Percentiles rank a stretch among this genome's conserved stretches.
Conservation (phyloP, 768 basidiomycete genomes). For the Dacryopinax spathularia region DNA sequence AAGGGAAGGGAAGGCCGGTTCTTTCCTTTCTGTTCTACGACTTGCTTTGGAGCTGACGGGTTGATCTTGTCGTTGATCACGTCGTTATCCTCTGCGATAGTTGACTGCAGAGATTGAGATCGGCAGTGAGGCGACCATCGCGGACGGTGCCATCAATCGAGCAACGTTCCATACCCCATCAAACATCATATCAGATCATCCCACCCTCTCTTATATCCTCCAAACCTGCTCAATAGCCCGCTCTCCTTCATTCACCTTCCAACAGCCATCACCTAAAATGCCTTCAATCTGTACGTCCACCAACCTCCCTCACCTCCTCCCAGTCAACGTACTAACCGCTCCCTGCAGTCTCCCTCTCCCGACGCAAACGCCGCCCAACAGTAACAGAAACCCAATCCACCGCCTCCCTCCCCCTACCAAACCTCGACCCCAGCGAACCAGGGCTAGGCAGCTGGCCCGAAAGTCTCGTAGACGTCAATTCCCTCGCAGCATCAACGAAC, state of each 20-base stretch:
- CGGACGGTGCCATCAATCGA: too few relatives aligned
- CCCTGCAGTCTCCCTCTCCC: neutral
- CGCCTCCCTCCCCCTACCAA: neutral
- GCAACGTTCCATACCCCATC: too few relatives aligned
- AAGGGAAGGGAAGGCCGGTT: too few relatives aligned
- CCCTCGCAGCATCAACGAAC: conserved; percentile 11
- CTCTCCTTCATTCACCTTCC: too few relatives aligned
- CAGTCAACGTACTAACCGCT: neutral
- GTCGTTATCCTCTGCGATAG: too few relatives aligned
- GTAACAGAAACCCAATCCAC: neutral
- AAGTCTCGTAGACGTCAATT: conserved; percentile 53
- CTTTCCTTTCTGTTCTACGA: too few relatives aligned
- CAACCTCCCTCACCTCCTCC: neutral
- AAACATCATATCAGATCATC: neutral
- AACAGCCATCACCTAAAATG: neutral
- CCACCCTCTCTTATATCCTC: neutral
- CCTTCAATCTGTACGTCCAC: neutral
- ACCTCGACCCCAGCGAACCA: conserved; percentile 47
- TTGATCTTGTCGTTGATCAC: too few relatives aligned
- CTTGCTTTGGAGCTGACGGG: too few relatives aligned
- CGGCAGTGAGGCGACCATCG: too few relatives aligned
- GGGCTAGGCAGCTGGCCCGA: conserved; percentile 68
- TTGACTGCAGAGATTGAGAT: too few relatives aligned
- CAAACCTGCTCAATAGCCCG: too few relatives aligned
- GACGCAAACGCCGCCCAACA: neutral